phyloP scores from a whole-genome alignment of 2,329 filamentous ascomycete genomes.

The Alternaria metachromatica region DNA sequence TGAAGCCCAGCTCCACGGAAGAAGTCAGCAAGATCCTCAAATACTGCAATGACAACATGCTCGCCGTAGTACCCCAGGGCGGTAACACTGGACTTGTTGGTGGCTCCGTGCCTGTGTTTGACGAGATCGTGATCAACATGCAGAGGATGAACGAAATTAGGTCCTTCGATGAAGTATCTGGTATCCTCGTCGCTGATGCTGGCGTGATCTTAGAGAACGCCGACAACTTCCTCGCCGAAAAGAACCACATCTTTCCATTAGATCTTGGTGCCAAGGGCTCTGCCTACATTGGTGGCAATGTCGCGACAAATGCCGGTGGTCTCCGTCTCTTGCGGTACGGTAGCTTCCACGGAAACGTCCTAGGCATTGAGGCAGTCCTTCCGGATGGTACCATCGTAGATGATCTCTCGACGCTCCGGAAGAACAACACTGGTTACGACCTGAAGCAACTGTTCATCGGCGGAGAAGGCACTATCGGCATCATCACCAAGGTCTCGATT shows the following conservation, averaged over 20 bases:
- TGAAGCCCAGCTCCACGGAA: conserved; percentile 83
- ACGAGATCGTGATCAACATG: conserved; percentile 95
- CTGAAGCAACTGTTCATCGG: conserved; percentile 97
- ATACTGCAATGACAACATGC: conserved; percentile 92
- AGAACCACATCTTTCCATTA: conserved; percentile 88
- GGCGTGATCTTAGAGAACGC: conserved; percentile 89
- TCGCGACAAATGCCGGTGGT: conserved; percentile 94
- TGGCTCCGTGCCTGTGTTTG: conserved; percentile 94
- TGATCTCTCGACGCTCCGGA: conserved; percentile 84
- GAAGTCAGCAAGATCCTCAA: conserved; percentile 89
- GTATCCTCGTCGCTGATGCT: conserved; percentile 86
- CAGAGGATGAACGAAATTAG: conserved; percentile 88
- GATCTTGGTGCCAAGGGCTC: conserved; percentile 98
- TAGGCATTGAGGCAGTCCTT: conserved; percentile 91
- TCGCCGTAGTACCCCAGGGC: conserved; percentile 95
- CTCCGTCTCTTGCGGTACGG: conserved; percentile 90
- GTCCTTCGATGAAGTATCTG: conserved; percentile 91
- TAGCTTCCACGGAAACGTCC: conserved; percentile 88
- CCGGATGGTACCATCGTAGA: conserved; percentile 92
- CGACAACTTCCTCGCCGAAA: conserved; percentile 83
- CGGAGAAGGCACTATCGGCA: conserved; percentile 90
- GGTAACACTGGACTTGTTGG: conserved; percentile 97
- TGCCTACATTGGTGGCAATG: conserved; percentile 94
- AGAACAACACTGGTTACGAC: conserved; percentile 99
- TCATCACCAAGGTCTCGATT: conserved; percentile 89